A percentile compares a stretch with the other conserved stretches of the same genome.
Evolutionary conservation across 371 early-diverging fungal genomes (phyloP).

Genomic region (Batkoa obscura): DNA sequence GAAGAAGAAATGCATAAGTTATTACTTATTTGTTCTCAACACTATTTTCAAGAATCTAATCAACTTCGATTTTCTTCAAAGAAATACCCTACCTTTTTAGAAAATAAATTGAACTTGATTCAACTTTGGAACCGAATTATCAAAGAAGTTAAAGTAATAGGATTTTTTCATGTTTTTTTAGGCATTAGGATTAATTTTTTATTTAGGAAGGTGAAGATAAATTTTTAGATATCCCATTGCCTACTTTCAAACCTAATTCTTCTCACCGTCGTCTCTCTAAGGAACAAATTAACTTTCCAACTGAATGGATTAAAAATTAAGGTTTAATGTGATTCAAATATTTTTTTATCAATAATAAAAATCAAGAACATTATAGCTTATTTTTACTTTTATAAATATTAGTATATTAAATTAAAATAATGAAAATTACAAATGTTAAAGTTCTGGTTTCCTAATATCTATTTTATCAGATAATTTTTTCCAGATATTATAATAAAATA

Average conservation of each 20-base stretch:
- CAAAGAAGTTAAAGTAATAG: neutral
- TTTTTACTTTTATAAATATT: neutral
- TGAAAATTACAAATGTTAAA: neutral
- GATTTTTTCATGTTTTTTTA: neutral
- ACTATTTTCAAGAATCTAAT: conserved; percentile 1
- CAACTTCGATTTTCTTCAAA: neutral
- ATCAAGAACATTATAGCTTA: too few species aligned
- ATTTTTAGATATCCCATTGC: neutral
- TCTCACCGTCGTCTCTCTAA: neutral
- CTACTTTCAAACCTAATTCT: neutral
- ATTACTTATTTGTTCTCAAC: neutral
- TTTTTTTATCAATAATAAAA: neutral
- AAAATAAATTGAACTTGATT: neutral
- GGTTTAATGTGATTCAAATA: neutral
- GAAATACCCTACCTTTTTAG: neutral
- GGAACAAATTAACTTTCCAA: neutral
- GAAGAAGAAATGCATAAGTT: neutral
- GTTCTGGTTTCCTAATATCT: neutral
- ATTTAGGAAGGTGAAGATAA: neutral
- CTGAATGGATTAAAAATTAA: neutral
- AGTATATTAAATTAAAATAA: neutral
- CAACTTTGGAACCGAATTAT: neutral
- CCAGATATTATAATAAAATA: too few species aligned
- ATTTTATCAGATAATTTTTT: too few species aligned
- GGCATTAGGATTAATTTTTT: neutral